Evolutionary conservation across 2,329 filamentous ascomycete species (phyloP).

Genomic region (Colletotrichum tabaci): DNA sequence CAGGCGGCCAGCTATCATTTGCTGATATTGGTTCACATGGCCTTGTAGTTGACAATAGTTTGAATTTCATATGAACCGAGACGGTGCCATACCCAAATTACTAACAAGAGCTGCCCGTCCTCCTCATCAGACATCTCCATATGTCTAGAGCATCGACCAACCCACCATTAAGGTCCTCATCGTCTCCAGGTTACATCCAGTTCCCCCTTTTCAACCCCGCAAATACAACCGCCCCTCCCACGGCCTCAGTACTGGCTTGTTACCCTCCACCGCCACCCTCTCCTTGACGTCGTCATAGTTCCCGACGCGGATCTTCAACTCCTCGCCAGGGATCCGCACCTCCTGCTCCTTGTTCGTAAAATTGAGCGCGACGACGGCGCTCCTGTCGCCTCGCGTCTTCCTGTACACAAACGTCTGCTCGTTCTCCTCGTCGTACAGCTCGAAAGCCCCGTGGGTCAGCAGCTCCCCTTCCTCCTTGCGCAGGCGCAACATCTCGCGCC

Average conservation of each 20-base stretch:
- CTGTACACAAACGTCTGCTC: slow-evolving; percentile 61
- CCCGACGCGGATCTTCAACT: slow-evolving; percentile 45
- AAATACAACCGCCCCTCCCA: slow-evolving; percentile 56
- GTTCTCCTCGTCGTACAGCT: slow-evolving; percentile 64
- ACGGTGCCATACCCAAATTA: neutral
- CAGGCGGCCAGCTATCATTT: too few species aligned
- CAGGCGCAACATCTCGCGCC: slow-evolving; percentile 68
- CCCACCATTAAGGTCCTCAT: neutral
- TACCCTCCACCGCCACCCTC: slow-evolving; percentile 23
- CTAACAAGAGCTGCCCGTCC: neutral
- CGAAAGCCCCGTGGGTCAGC: slow-evolving; percentile 74
- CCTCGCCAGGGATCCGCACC: slow-evolving; percentile 45
- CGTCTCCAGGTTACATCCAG: slow-evolving; percentile 8
- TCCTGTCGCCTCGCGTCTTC: slow-evolving; percentile 52
- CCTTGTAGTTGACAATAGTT: too few species aligned
- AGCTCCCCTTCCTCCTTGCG: slow-evolving; percentile 70
- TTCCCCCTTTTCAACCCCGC: slow-evolving; percentile 17
- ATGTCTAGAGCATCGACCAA: neutral
- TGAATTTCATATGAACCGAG: neutral
- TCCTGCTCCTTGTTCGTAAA: slow-evolving; percentile 55
- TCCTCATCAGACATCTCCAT: too few species aligned
- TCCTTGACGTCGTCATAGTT: slow-evolving; percentile 49
- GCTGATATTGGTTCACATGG: neutral
- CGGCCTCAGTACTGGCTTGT: slow-evolving; percentile 47
- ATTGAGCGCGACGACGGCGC: slow-evolving; percentile 54